A percentile compares a stretch with the other conserved stretches of the same genome.
These are phyloP conservation scores for Rhizopogon salebrosus DNA, from an alignment of 768 basidiomycete genomes.

Conservation along the genomic window DNA sequence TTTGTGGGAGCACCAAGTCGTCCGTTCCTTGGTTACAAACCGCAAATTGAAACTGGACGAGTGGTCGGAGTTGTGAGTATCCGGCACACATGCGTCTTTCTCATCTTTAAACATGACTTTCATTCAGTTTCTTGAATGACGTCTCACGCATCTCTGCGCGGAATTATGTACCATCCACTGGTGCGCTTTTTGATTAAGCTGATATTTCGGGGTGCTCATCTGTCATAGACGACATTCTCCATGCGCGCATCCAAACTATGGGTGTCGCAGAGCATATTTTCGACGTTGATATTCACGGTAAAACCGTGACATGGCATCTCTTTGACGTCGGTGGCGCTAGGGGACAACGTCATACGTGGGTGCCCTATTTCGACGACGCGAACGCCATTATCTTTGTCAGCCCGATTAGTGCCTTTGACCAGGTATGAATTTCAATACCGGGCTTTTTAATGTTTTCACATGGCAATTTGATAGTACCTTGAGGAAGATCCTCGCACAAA, in stretches of 20 bases:
- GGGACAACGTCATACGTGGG: constrained; percentile 73
- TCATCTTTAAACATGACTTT: constrained; percentile 2
- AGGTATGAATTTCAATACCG: constrained; percentile 33
- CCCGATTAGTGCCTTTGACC: constrained; percentile 76
- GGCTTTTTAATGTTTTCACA: not conserved
- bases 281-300: constrained; percentile 76
- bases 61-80: constrained; percentile 81
- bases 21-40: constrained; percentile 61
- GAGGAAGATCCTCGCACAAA: constrained; percentile 85
- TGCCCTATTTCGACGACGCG: constrained; percentile 61
- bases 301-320: constrained; percentile 67
- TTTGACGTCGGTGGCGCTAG: constrained; percentile 71
- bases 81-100: constrained; percentile 18
- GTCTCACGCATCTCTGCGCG: constrained; percentile 65
- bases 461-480: constrained; percentile 50
- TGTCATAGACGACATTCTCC: constrained; percentile 71
- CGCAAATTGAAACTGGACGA: constrained; percentile 77
- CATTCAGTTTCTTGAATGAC: constrained; percentile 63
- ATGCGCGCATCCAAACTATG: constrained; percentile 89
- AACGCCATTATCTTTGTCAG: constrained; percentile 80
- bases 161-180: constrained; percentile 72
- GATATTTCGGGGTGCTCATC: constrained; percentile 23
- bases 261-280: constrained; percentile 82
- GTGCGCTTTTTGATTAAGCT: constrained; percentile 33
- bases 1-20: constrained; percentile 70